These are phyloP conservation scores for Kwoniella botswanensis DNA, from an alignment of 768 basidiomycete genomes.

Conservation along the genomic window DNA sequence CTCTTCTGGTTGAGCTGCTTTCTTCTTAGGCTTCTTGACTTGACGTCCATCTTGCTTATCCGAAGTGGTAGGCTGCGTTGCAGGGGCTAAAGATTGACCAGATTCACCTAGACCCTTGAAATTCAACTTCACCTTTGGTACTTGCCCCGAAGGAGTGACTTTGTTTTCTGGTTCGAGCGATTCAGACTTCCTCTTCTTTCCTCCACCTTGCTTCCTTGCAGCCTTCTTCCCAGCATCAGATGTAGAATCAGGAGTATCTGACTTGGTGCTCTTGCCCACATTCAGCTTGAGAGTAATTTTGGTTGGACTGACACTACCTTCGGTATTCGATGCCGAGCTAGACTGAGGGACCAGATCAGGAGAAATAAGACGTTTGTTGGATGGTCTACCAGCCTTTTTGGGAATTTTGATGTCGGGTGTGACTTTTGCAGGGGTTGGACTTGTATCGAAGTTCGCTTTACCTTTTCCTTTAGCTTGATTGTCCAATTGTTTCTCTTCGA, in stretches of 20 bases:
- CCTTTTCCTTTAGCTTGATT: conserved; percentile 6
- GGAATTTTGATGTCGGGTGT: too few relatives aligned
- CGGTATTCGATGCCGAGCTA: conserved; percentile 1
- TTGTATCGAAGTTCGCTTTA: neutral
- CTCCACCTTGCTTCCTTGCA: neutral
- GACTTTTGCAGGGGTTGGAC: too few relatives aligned
- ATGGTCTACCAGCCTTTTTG: neutral
- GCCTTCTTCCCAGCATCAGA: neutral
- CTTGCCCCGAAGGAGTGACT: neutral
- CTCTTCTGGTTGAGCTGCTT: neutral
- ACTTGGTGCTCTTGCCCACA: neutral
- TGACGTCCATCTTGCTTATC: too few relatives aligned
- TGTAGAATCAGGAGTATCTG: neutral
- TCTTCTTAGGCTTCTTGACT: neutral
- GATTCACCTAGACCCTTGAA: neutral
- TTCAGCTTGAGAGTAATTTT: conserved; percentile 16
- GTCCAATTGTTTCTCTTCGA: neutral
- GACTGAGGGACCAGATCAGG: neutral
- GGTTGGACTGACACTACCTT: conserved; percentile 3
- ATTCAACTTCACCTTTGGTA: neutral
- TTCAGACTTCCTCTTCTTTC: conserved; percentile 16
- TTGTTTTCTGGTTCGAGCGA: conserved; percentile 1
- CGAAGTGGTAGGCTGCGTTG: neutral
- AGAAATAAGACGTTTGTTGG: neutral
- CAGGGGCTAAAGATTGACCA: neutral